These are phyloP conservation scores for Poa pratensis DNA, from an alignment of 176 grass and related monocot species.

Conservation along the genomic window DNA sequence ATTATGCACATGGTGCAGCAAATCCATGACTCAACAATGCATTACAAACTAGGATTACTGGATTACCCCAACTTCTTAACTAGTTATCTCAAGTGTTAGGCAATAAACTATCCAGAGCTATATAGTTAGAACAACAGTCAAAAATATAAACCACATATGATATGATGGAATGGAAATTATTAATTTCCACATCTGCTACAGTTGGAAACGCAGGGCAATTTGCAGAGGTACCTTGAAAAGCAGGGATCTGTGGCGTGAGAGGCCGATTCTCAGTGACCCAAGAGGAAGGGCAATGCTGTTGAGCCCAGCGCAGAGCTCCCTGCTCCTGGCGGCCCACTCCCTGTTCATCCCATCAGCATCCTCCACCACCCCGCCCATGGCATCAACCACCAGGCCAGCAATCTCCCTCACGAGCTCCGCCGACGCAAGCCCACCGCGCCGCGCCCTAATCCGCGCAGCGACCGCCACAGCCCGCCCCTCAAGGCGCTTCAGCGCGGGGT, in stretches of 20 bases:
- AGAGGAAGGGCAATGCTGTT: constrained; percentile 80
- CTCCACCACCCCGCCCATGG: constrained; percentile 82
- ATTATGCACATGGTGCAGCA: constrained; percentile 10
- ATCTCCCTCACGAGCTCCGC: constrained; percentile 72
- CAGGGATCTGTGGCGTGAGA: constrained; percentile 85
- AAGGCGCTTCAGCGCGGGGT: constrained; percentile 59
- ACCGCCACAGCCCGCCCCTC: constrained; percentile 57
- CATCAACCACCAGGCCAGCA: constrained; percentile 68
- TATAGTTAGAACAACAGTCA: not conserved
- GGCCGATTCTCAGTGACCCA: constrained; percentile 70
- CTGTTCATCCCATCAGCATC: constrained; percentile 70
- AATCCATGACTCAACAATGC: not conserved
- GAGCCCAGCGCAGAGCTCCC: constrained; percentile 45
- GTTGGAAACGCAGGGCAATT: not conserved
- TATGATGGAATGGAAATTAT: constrained; percentile 1
- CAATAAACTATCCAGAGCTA: not conserved
- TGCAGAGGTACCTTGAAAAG: constrained; percentile 78
- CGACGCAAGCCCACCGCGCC: constrained; percentile 34
- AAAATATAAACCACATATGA: not conserved
- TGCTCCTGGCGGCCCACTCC: constrained; percentile 63
- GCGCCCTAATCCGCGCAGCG: constrained; percentile 46
- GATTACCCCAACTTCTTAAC: not conserved
- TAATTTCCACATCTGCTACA: not conserved
- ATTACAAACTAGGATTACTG: constrained; percentile 34
- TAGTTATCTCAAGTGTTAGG: constrained; percentile 16